Conservation (phyloP, 2,329 filamentous ascomycete species). For the Cadophora sp. region DNA sequence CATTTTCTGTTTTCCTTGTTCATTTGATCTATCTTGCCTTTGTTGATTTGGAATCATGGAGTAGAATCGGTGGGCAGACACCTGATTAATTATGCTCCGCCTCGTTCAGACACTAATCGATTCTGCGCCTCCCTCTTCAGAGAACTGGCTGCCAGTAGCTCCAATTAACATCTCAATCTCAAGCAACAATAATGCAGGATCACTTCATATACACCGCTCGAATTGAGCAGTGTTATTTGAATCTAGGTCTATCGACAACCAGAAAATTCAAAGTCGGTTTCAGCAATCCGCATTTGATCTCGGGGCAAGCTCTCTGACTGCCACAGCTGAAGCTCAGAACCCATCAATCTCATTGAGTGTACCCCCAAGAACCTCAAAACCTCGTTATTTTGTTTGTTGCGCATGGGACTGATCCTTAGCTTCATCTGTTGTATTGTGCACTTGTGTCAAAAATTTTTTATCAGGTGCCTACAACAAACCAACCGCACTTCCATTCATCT, state of each 20-base stretch:
- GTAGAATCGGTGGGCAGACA: not conserved
- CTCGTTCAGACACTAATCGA: not conserved
- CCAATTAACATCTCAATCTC: not conserved
- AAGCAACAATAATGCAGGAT: not conserved
- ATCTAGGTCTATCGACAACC: too few species aligned
- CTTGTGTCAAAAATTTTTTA: not conserved
- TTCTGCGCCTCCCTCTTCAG: not conserved
- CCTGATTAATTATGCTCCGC: not conserved
- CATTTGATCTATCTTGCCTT: too few species aligned
- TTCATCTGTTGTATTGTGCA: not conserved
- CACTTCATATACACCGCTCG: not conserved
- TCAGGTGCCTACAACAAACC: not conserved
- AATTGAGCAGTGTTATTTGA: too few species aligned
- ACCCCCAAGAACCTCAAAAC: too few species aligned
- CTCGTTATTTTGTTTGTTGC: too few species aligned
- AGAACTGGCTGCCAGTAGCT: not conserved
- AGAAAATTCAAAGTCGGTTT: too few species aligned
- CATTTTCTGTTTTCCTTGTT: not conserved
- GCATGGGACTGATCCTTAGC: not conserved
- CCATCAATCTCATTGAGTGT: too few species aligned
- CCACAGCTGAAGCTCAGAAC: not conserved
- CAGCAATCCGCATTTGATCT: too few species aligned
- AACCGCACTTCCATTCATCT: slow-evolving; percentile 36
- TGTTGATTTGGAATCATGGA: slow-evolving; percentile 2
- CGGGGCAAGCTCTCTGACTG: not conserved